Base-by-base conservation (phyloP, 78 protist species). In the slime mould (Dictyostelium discoideum) region DNA sequence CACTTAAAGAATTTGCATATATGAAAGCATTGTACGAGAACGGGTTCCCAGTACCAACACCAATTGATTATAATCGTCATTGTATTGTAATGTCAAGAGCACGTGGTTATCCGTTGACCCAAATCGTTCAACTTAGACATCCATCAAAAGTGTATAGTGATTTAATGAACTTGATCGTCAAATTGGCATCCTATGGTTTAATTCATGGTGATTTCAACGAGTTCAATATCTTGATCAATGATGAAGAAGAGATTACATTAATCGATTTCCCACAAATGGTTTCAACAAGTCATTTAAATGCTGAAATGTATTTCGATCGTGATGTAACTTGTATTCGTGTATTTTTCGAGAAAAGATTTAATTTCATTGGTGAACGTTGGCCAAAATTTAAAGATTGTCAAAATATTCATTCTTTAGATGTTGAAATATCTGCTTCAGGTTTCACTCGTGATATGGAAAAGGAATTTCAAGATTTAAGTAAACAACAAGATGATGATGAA, bases 211-310 rank as follows among this genome's bases (percentile, higher is more conserved):
- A 99, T 88, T 99, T 98, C 96, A 99, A 99, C 87, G 99, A 99
- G 85, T 99, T 99, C 90, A 99, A 99, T 92, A 29, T 99, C 14
- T 84, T 99, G 69, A 29, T 98, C 46, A 84, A 94, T 73, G 99
- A 98, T 39, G 96, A 97, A 4, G 97, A 90, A 22, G 54, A 78
- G n/a, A 48, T 98, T 0, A 95, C 97, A 4, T 5, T 99, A 16
- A 99, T 99, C 87, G 99, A 99, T 88, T 99, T 99, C 77, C 99
- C 99, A 9, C 99, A 99, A 65, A 99, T 99, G 99, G 93, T 99
- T 9, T 97, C 99, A 3, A 99, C 99, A 0, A 24, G 46, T 3
- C 99, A 99, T 92, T 3, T 16, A 20, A 97, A 99, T 29, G 99
- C 99, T 1, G 92, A 94, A 39, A 80, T 48, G 73, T 96, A 90